phyloP scores from a whole-genome alignment of 371 early-diverging fungal species.

The Smittium mucronatum region DNA sequence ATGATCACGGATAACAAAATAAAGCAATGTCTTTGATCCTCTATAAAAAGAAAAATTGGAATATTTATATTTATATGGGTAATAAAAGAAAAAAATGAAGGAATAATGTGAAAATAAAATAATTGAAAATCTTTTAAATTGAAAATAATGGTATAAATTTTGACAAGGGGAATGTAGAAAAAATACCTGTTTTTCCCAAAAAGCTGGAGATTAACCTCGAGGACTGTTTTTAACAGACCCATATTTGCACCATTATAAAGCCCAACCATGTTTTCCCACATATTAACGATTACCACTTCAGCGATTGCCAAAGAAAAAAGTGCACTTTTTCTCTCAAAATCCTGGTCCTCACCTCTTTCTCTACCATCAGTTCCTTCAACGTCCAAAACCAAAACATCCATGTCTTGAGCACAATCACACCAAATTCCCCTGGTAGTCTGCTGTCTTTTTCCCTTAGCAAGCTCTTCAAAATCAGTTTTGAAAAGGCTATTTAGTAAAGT shows the following conservation, averaged over 20 bases:
- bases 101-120: not conserved
- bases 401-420: constrained; percentile 67
- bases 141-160: not conserved
- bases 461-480: constrained; percentile 85
- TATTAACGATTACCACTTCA: constrained; percentile 90
- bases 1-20: constrained; percentile 94
- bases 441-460: constrained; percentile 67
- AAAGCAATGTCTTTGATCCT: constrained; percentile 68
- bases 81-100: not conserved
- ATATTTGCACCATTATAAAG: constrained; percentile 97
- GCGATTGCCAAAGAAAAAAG: constrained; percentile 91
- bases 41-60: constrained; percentile 11
- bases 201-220: constrained; percentile 93
- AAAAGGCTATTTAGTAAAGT: constrained; percentile 90
- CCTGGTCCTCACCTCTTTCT: constrained; percentile 97
- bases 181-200: constrained; percentile 48
- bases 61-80: not conserved
- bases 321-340: constrained; percentile 95
- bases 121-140: not conserved
- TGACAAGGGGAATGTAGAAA: not conserved
- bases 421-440: constrained; percentile 96
- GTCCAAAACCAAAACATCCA: constrained; percentile 85
- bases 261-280: constrained; percentile 97
- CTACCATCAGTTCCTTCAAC: constrained; percentile 98
- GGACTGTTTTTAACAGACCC: constrained; percentile 95